Evolutionary conservation across 139 green algal genomes (phyloP), one percentile per base, ranked within the genome.

Genomic region (Desmodesmus armatus): DNA sequence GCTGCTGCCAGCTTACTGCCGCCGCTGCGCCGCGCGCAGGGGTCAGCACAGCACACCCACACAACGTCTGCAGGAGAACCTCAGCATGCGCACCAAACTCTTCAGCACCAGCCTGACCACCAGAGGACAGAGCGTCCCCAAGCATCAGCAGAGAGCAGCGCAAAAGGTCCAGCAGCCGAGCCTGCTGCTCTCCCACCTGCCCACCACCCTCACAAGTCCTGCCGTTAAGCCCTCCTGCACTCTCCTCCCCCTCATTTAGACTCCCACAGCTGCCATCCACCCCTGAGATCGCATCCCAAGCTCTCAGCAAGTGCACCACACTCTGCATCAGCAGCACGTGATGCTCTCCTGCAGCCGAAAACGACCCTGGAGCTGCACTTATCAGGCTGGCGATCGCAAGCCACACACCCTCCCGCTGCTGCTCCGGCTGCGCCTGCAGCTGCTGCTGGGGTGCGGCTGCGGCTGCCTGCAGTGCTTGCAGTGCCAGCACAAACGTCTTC

Each of bases 261-360:
- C n/a, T n/a, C n/a, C n/a, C n/a, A n/a, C n/a, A n/a, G n/a, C n/a
- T n/a, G n/a, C n/a, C n/a, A n/a, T n/a, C n/a, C n/a, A n/a, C n/a
- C n/a, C n/a, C n/a, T n/a, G n/a, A n/a, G n/a, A n/a, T n/a, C n/a
- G n/a, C n/a, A n/a, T 39, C 40, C 41, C 37, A 35, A 21, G 23
- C 2, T 37, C 2, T 2, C 27, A 5, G 80, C 44, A 79, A 35
- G 44, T 63, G 39, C 47, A 31, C 80, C 69, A 72, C 3, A 39
- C 69, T 62, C 49, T 58, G 69, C 69, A 86, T 47, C 37, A 86
- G 69, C 69, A 80, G 49, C 49, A 79, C 49, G 0, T 51, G 51
- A 1, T 49, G 25, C 3, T 44, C 35, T 6, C 31, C 19, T 33
- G 25, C 67, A 29, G 67, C n/a, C 37, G 33, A 11, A 40, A 3